phyloP scores from a whole-genome alignment of 1,284 basidiomycete species.

The Pyrrhoderma noxium region DNA sequence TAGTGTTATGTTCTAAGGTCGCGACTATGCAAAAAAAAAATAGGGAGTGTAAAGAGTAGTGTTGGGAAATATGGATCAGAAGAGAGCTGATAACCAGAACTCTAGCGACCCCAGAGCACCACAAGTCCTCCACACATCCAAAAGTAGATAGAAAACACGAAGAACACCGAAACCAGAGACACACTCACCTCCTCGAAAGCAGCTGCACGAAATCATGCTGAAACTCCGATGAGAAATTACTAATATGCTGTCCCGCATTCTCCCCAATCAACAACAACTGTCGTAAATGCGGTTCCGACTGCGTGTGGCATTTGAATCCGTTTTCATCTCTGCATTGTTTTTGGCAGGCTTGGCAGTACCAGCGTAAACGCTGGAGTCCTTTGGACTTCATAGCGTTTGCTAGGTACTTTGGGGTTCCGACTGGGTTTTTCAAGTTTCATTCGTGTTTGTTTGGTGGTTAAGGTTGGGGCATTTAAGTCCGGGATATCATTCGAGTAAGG shows the following conservation, averaged over 20 bases:
- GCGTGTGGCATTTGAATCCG: slow-evolving; percentile 89
- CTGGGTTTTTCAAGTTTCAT: too few relatives aligned
- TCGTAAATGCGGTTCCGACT: slow-evolving; percentile 84
- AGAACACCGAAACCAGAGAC: too few relatives aligned
- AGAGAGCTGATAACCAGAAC: too few relatives aligned
- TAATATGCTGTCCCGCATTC: slow-evolving; percentile 84
- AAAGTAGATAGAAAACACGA: too few relatives aligned
- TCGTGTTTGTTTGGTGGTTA: too few relatives aligned
- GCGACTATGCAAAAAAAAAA: too few relatives aligned
- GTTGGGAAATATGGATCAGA: too few relatives aligned
- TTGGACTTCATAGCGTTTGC: slow-evolving; percentile 97
- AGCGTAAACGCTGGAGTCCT: slow-evolving; percentile 85
- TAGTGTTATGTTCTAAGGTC: background rate
- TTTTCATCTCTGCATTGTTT: slow-evolving; percentile 97
- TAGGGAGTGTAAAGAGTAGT: too few relatives aligned
- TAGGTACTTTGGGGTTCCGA: slow-evolving; percentile 84
- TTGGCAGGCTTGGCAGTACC: slow-evolving; percentile 96
- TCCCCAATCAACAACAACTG: slow-evolving; percentile 97
- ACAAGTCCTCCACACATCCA: too few relatives aligned
- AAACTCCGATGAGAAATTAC: slow-evolving; percentile 85
- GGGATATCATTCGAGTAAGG: too few relatives aligned
- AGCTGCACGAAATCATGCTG: slow-evolving; percentile 89
- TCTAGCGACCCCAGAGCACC: too few relatives aligned
- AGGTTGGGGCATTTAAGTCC: too few relatives aligned
- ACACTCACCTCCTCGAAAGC: slow-evolving; percentile 68